These are phyloP conservation scores for Xenoacremonium recifei DNA, from an alignment of 2,329 filamentous ascomycete species.

Conservation along the genomic window DNA sequence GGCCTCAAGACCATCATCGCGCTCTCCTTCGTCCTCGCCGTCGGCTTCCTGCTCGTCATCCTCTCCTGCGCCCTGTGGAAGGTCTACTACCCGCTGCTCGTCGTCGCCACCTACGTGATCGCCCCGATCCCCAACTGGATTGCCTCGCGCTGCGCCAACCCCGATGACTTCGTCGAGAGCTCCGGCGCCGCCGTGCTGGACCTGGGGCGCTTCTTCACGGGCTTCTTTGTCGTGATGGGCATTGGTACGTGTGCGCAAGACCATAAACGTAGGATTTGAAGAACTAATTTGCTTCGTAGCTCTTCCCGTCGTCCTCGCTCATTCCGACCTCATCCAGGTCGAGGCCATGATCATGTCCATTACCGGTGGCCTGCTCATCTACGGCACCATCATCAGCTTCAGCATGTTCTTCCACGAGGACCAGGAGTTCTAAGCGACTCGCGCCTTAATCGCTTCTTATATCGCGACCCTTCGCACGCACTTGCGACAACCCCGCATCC, in stretches of 20 bases:
- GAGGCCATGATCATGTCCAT: slow-evolving; percentile 96
- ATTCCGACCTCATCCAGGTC: slow-evolving; percentile 76
- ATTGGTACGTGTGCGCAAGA: slow-evolving; percentile 70
- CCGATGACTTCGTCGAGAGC: slow-evolving; percentile 92
- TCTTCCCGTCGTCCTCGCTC: slow-evolving; percentile 82
- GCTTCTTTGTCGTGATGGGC: slow-evolving; percentile 95
- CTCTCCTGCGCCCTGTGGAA: slow-evolving; percentile 94
- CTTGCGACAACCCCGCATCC: no score
- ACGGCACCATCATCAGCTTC: slow-evolving; percentile 97
- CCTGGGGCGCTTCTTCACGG: slow-evolving; percentile 89
- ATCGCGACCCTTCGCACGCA: no score
- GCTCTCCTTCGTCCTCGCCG: slow-evolving; percentile 96
- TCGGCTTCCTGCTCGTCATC: slow-evolving; percentile 98
- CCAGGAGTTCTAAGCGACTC: slow-evolving; percentile 79
- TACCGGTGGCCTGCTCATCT: slow-evolving; percentile 88
- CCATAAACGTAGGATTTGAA: no score
- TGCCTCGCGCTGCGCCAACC: slow-evolving; percentile 81
- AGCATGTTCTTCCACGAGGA: slow-evolving; percentile 98
- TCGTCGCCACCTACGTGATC: slow-evolving; percentile 92
- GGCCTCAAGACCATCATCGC: slow-evolving; percentile 99
- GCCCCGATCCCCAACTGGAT: slow-evolving; percentile 97
- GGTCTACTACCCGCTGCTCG: slow-evolving; percentile 91
- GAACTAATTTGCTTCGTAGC: slow-evolving; percentile 54
- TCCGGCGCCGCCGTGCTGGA: slow-evolving; percentile 83
- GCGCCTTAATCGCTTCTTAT: no score